These are phyloP conservation scores for Quercus rubra DNA, from an alignment of 306 rosid species.

Conservation along the genomic window DNA sequence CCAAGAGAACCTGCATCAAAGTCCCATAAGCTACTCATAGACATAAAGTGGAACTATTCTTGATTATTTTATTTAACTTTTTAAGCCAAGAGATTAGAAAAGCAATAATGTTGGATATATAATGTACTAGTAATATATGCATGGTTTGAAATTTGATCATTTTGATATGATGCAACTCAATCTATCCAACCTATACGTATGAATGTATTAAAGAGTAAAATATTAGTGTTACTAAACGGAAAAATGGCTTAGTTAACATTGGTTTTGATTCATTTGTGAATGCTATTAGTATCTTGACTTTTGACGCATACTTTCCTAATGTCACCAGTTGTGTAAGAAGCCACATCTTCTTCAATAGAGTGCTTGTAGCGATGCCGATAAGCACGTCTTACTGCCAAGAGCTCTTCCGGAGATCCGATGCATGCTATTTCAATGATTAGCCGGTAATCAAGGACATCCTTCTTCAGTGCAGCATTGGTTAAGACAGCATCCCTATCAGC, in stretches of 20 bases:
- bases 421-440: slow-evolving; percentile 43
- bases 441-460: slow-evolving; percentile 27
- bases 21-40: background rate
- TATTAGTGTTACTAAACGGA: background rate
- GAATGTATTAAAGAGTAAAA: background rate
- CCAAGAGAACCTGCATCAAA: slow-evolving; percentile 44
- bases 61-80: background rate
- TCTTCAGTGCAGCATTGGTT: slow-evolving; percentile 30
- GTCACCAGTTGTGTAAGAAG: slow-evolving; percentile 31
- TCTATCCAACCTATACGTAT: background rate
- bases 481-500: slow-evolving; percentile 47
- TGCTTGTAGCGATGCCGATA: slow-evolving; percentile 39
- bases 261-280: background rate
- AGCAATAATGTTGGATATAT: too few relatives aligned
- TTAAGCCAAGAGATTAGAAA: background rate
- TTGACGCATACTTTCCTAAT: slow-evolving; percentile 36
- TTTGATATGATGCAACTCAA: too few relatives aligned
- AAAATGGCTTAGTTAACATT: background rate
- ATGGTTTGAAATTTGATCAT: too few relatives aligned
- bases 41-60: background rate
- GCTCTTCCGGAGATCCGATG: slow-evolving; percentile 41
- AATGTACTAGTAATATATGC: too few relatives aligned
- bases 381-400: slow-evolving; percentile 38
- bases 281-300: background rate
- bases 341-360: slow-evolving; percentile 56